Evolutionary conservation across 2,329 filamentous ascomycete species (phyloP).

Genomic region (Colletotrichum chlorophyti): DNA sequence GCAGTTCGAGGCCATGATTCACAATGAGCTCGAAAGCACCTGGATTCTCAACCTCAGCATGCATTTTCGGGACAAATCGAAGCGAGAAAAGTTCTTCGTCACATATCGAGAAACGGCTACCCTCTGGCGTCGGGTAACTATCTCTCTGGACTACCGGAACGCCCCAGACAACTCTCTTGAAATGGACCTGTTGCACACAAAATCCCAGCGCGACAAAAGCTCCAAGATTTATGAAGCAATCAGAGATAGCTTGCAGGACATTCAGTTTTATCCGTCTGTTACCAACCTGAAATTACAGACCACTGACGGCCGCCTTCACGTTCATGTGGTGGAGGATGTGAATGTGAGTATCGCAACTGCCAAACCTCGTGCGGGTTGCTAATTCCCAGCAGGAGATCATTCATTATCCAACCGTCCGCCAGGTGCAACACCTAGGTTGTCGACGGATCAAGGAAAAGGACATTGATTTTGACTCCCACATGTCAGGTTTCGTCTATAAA

Average conservation of each 20-base stretch:
- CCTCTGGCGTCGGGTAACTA: constrained; percentile 85
- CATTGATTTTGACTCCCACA: constrained; percentile 85
- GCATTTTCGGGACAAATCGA: constrained; percentile 94
- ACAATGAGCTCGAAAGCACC: constrained; percentile 81
- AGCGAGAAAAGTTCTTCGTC: constrained; percentile 96
- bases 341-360: constrained; percentile 61
- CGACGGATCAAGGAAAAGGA: constrained; percentile 73
- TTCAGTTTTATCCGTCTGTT: constrained; percentile 94
- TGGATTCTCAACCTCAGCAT: constrained; percentile 99
- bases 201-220: constrained; percentile 90
- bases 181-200: constrained; percentile 76
- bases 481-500: constrained; percentile 98
- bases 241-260: constrained; percentile 87
- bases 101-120: constrained; percentile 84
- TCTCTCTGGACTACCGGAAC: constrained; percentile 90
- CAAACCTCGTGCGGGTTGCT: constrained; percentile 21
- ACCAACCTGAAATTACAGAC: constrained; percentile 96
- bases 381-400: constrained; percentile 74
- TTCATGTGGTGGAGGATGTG: constrained; percentile 96
- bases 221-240: constrained; percentile 94
- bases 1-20: constrained; percentile 69
- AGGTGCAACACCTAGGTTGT: constrained; percentile 76
- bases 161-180: constrained; percentile 84
- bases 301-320: constrained; percentile 83
- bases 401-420: constrained; percentile 75